Evolutionary conservation across 108 stramenopile species (phyloP), one percentile per base, ranked within the genome.

Genomic region (Schizochytrium sp.): DNA sequence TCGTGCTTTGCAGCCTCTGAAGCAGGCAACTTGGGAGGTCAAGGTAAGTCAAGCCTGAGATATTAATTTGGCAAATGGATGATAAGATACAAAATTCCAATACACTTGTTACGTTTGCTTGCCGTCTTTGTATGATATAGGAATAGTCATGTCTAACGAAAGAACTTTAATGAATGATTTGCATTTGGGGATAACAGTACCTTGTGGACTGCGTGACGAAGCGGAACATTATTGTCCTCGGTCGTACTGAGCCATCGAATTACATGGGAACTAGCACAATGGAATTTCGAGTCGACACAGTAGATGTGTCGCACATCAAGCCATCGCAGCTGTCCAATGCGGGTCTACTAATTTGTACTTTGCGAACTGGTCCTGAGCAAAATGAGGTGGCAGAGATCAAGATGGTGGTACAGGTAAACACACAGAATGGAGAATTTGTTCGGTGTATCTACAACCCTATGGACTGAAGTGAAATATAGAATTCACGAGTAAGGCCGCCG

Each of bases 221-320:
- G 28, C 76, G 76, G n/a, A 83, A 83, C 76, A 83, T 83, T 50
- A 83, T 83, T 53, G 28, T 83, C n/a, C 47, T 83, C n/a, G 76
- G 76, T 0, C 47, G 76, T 38, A 83, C 76, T 1, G 50, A 47
- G 28, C 5, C 47, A 46, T 38, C 47, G 76, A 55, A 83, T 28
- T 83, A 40, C 40, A 83, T 17, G 50, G 76, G 76, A 17, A 55
- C 47, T n/a, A 83, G 47, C 53, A 55, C 76, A n/a, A 10, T 83
- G 8, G 50, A 83, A 0, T 83, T 83, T 83, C 50, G 50, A n/a
- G 40, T 40, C 1, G 76, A 83, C 13, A 40, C 38, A 53, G 76
- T 83, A 0, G 76, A 83, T 28, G 76, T 83, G n/a, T 55, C 50
- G 50, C 47, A 55, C 47, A 83, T 83, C n/a, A 83, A 83, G 76